Evolutionary conservation across 2,329 filamentous ascomycete genomes (phyloP), one percentile per base, ranked within the genome.

Genomic region (Aspergillus quadrilineatus): DNA sequence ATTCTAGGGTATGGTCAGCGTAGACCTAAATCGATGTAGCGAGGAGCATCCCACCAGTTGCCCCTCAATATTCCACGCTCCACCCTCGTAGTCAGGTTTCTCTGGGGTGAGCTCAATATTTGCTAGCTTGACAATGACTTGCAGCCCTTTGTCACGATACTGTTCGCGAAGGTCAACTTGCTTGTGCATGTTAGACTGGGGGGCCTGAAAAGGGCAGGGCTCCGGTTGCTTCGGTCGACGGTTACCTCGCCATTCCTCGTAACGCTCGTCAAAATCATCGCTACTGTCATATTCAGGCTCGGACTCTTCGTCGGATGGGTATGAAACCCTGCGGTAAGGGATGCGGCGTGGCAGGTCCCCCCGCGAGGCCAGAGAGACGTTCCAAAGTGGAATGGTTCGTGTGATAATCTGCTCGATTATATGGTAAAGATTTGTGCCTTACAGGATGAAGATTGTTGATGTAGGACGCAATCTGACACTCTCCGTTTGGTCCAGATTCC

Each of bases 81-180:
- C 69, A 5, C 81, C 82, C 0, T 70, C 69, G 58, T 86, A 88
- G 0, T 69, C 65, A 0, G 85, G 82, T 8, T 82, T 81, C 29
- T 83, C 80, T 0, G 85, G 85, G 0, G 80, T 84, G 0, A 88
- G 75, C 48, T 86, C 77, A 54, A 88, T 85, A 44, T 79, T 82
- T 0, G 83, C 82, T 63, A 89, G 76, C 65, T 88, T 88, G 48
- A 88, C 80, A 36, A 89, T 87, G 36, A 71, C 54, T 32, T 71
- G 67, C 8, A 70, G 50, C 0, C 79, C 78, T 1, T 73, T 66
- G 10, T 53, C 32, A 14, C 14, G 42, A 32, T 39, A 53, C n/a
- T 39, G 6, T 9, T 37, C 10, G 0, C 4, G 2, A 2, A 53
- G 42, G 2, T 46, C 6, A 14, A 41, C 12, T 15, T 15, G 14